These are phyloP conservation scores for Funneliformis caledonium DNA, from an alignment of 371 early-diverging fungal genomes.

Conservation along the genomic window DNA sequence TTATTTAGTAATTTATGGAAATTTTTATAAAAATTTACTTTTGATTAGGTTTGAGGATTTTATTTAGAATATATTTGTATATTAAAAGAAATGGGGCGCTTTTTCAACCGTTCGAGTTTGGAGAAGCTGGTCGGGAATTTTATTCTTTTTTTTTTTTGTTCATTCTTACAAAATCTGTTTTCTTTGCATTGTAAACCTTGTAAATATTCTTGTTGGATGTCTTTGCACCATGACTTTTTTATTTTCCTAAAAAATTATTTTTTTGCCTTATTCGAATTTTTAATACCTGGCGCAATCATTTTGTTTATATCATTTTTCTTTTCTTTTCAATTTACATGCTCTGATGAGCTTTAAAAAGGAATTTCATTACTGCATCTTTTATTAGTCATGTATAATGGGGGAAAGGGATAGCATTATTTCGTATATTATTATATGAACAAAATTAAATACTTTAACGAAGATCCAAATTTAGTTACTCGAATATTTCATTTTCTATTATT, in stretches of 20 bases:
- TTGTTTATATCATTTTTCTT: background rate
- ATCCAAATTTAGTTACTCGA: background rate
- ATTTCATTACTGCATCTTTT: background rate
- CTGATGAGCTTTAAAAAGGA: too few species aligned
- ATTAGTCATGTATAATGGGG: background rate
- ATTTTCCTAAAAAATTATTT: background rate
- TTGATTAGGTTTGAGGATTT: background rate
- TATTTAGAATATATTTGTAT: background rate
- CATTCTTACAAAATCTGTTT: background rate
- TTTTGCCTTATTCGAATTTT: too few species aligned
- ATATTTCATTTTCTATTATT: background rate
- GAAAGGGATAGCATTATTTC: background rate
- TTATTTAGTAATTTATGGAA: background rate
- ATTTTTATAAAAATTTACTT: background rate
- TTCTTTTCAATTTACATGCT: background rate
- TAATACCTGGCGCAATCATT: background rate
- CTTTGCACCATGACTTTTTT: background rate
- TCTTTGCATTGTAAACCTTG: background rate
- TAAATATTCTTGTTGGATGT: background rate
- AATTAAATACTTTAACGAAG: background rate
- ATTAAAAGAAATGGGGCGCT: background rate
- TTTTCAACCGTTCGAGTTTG: background rate
- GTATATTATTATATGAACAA: background rate
- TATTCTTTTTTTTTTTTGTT: background rate
- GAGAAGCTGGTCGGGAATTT: background rate